Conservation (phyloP, 129 eudicot species). For the Chrysanthemum seticuspe region DNA sequence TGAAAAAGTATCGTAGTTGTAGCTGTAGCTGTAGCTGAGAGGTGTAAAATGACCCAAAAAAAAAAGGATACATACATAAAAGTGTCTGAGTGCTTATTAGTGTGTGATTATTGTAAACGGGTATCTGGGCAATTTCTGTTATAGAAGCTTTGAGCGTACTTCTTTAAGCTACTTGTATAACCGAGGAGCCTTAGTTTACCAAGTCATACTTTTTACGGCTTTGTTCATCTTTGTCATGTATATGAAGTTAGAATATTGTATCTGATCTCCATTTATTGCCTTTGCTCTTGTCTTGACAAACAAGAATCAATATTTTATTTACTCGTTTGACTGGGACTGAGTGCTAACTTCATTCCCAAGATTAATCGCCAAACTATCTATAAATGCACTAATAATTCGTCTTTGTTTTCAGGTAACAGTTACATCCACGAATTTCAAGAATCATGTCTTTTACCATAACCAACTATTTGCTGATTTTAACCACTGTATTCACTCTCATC, state of each 20-base stretch:
- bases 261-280: background rate
- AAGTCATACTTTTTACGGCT: background rate
- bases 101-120: no score
- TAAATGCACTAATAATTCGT: constrained; percentile 12
- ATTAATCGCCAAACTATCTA: background rate
- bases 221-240: background rate
- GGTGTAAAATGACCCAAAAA: no score
- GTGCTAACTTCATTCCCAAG: constrained; percentile 27
- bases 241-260: background rate
- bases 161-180: background rate
- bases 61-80: no score
- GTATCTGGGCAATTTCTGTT: no score
- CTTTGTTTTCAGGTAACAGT: constrained; percentile 23
- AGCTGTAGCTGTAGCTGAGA: no score
- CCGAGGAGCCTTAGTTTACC: background rate
- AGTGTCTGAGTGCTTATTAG: no score
- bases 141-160: no score
- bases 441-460: constrained; percentile 32
- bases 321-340: background rate
- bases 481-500: constrained; percentile 24
- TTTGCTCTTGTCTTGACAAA: constrained; percentile 14
- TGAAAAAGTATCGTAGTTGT: no score
- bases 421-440: constrained; percentile 1
- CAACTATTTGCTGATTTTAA: constrained; percentile 25
- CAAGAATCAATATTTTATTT: constrained; percentile 10